Conservation (phyloP, 371 early-diverging fungal genomes). For the Mortierella sp. region DNA sequence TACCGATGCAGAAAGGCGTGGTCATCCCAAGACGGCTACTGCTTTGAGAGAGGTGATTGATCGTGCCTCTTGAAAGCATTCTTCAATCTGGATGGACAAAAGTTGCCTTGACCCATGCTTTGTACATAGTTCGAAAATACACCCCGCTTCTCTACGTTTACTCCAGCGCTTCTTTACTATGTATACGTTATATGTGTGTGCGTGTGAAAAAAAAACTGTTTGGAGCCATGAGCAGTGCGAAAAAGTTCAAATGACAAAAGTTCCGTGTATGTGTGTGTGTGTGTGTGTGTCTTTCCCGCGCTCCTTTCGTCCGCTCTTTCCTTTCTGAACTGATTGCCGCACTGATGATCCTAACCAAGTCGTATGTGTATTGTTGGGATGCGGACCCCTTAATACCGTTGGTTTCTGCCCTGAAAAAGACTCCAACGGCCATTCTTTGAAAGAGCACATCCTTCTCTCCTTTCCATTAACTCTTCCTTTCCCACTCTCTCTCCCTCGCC, state of each 20-base stretch:
- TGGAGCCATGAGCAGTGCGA: background rate
- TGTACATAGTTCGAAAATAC: background rate
- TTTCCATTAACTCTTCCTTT: background rate
- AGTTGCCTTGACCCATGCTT: background rate
- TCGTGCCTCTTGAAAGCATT: background rate
- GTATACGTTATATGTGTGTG: too few relatives aligned
- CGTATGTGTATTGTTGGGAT: background rate
- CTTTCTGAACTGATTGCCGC: background rate
- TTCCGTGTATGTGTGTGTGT: too few relatives aligned
- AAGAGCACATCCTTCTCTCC: conserved; percentile 1
- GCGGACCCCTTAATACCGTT: background rate
- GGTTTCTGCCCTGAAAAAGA: background rate
- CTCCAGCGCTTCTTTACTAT: too few relatives aligned
- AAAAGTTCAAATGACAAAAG: too few relatives aligned
- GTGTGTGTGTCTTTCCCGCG: background rate
- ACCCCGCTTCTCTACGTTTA: too few relatives aligned
- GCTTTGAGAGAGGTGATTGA: conserved; percentile 14
- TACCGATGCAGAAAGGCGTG: background rate
- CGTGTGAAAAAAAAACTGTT: background rate
- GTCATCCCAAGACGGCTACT: background rate
- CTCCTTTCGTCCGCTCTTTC: background rate
- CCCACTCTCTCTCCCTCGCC: background rate
- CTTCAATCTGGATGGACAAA: too few relatives aligned
- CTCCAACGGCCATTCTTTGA: background rate
- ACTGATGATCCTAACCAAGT: background rate